phyloP scores from a whole-genome alignment of 139 green algal genomes.

The Diplosphaera chodatii region DNA sequence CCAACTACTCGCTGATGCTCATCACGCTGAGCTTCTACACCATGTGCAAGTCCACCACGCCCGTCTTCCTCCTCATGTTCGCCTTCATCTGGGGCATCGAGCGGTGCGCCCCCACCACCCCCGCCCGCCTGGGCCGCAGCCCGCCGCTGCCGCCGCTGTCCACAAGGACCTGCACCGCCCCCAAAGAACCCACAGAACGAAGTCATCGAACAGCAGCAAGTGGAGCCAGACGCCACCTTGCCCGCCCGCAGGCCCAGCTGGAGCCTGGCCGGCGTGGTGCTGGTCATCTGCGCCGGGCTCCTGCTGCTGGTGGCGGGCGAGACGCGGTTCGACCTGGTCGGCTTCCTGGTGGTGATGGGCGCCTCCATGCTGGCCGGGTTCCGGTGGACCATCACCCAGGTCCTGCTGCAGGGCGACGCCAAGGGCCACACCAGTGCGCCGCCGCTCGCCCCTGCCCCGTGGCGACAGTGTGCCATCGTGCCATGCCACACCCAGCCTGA shows the following conservation, averaged over 20 bases:
- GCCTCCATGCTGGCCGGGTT: conserved; percentile 70
- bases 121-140: too few relatives aligned
- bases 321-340: conserved; percentile 74
- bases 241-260: conserved; percentile 58
- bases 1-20: conserved; percentile 82
- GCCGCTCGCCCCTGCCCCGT: too few relatives aligned
- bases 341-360: conserved; percentile 85
- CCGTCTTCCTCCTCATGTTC: conserved; percentile 90
- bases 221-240: too few relatives aligned
- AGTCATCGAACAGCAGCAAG: too few relatives aligned
- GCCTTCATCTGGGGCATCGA: conserved; percentile 87
- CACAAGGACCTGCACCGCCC: too few relatives aligned
- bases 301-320: conserved; percentile 84
- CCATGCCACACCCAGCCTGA: too few relatives aligned
- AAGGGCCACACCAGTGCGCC: neutral
- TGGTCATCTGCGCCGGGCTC: conserved; percentile 73
- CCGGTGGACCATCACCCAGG: conserved; percentile 87
- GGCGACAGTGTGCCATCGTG: too few relatives aligned
- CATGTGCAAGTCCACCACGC: conserved; percentile 89
- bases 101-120: conserved; percentile 27
- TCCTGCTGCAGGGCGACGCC: conserved; percentile 61
- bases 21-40: conserved; percentile 94
- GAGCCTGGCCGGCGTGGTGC: conserved; percentile 67
- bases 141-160: too few relatives aligned
- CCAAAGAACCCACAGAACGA: too few relatives aligned